These are phyloP conservation scores for Cryptococcus depauperatus DNA, from an alignment of 1,284 basidiomycete genomes.

Conservation along the genomic window DNA sequence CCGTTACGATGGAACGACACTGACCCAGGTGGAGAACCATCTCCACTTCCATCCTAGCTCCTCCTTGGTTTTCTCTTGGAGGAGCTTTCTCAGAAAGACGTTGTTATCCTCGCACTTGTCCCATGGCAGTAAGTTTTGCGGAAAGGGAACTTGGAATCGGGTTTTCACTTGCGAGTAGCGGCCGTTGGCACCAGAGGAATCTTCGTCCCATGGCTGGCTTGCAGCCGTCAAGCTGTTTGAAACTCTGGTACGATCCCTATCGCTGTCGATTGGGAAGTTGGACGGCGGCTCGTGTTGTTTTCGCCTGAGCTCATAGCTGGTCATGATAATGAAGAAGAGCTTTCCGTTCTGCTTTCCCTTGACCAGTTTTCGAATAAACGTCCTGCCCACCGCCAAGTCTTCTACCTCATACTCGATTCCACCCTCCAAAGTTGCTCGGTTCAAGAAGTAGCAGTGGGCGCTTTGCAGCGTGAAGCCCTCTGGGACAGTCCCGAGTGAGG, in stretches of 20 bases:
- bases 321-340: constrained; percentile 70
- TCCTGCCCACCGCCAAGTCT: constrained; percentile 57
- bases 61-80: constrained; percentile 15
- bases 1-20: background rate
- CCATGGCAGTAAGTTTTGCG: constrained; percentile 50
- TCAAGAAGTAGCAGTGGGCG: constrained; percentile 49
- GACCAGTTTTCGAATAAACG: constrained; percentile 52
- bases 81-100: constrained; percentile 44
- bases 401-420: constrained; percentile 81
- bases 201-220: background rate
- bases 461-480: constrained; percentile 53
- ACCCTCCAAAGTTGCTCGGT: constrained; percentile 59
- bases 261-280: background rate
- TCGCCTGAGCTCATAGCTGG: constrained; percentile 83
- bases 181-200: constrained; percentile 1
- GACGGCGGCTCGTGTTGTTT: constrained; percentile 47
- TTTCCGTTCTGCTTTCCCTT: constrained; percentile 65
- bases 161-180: constrained; percentile 7
- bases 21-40: background rate
- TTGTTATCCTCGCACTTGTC: constrained; percentile 58
- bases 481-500: constrained; percentile 66
- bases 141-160: constrained; percentile 26
- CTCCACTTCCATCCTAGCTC: constrained; percentile 11
- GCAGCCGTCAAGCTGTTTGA: background rate
- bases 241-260: background rate